Evolutionary conservation across 257 asterid genomes (phyloP).

Genomic region (Thymus mandschuricus): DNA sequence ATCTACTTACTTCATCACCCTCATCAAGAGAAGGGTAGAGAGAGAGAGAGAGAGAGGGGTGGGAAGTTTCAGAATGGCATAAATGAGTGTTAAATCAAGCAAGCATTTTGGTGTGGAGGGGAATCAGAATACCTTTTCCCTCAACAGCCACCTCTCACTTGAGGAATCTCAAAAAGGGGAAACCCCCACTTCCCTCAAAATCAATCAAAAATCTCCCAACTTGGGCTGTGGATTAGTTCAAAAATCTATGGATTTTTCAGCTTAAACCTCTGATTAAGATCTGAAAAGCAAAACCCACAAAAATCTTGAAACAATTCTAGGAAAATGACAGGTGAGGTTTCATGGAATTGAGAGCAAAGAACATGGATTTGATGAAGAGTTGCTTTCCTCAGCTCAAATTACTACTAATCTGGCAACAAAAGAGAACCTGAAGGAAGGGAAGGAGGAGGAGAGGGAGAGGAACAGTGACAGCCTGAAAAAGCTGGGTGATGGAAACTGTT

Average conservation of each 20-base stretch:
- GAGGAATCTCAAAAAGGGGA: slow-evolving; percentile 61
- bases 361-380: background rate
- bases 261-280: slow-evolving; percentile 41
- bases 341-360: background rate
- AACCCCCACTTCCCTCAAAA: slow-evolving; percentile 42
- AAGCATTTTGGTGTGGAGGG: slow-evolving; percentile 56
- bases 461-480: slow-evolving; percentile 48
- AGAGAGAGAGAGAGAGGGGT: slow-evolving; percentile 40
- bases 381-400: slow-evolving; percentile 11
- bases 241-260: background rate
- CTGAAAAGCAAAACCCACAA: slow-evolving; percentile 38
- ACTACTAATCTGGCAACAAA: slow-evolving; percentile 33
- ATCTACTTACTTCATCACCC: background rate
- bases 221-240: slow-evolving; percentile 11
- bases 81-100: slow-evolving; percentile 55
- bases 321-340: slow-evolving; percentile 33
- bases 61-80: slow-evolving; percentile 52
- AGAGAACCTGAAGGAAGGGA: slow-evolving; percentile 36
- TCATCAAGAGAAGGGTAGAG: background rate
- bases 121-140: slow-evolving; percentile 77
- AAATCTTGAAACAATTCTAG: slow-evolving; percentile 14
- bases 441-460: slow-evolving; percentile 36
- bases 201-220: slow-evolving; percentile 45
- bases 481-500: slow-evolving; percentile 43
- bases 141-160: slow-evolving; percentile 58